A percentile compares a stretch with the other conserved stretches of the same genome.
Evolutionary conservation across 306 rosid species (phyloP).

Genomic region (Medicago arabica): DNA sequence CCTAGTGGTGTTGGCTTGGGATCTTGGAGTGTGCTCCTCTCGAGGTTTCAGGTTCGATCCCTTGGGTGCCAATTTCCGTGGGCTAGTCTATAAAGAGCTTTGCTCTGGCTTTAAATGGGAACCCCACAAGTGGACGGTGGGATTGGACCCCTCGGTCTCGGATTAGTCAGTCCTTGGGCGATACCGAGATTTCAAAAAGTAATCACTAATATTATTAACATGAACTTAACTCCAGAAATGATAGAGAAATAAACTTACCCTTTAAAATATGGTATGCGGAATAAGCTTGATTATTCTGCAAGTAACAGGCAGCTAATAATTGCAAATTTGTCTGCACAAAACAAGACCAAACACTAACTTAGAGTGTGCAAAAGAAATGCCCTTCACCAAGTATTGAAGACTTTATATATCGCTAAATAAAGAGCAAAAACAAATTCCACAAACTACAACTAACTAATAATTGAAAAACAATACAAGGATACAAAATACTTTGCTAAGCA

Average conservation of each 20-base stretch:
- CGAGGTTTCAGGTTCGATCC: no score
- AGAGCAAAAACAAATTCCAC: conserved; percentile 25
- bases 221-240: background rate
- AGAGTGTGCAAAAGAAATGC: conserved; percentile 9
- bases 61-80: no score
- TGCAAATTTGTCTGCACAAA: conserved; percentile 78
- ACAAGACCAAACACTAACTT: conserved; percentile 26
- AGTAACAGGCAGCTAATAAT: conserved; percentile 81
- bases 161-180: no score
- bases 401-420: conserved; percentile 16
- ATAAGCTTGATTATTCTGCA: conserved; percentile 81
- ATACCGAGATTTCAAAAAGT: background rate
- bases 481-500: background rate
- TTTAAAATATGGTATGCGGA: conserved; percentile 89
- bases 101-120: no score
- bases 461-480: background rate
- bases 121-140: no score
- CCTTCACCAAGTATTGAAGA: conserved; percentile 10
- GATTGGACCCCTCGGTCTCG: no score
- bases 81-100: no score
- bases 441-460: conserved; percentile 30
- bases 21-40: no score
- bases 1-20: no score
- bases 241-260: conserved; percentile 53
- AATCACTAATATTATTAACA: background rate